Evolutionary conservation across 2,329 filamentous ascomycete species (phyloP), one percentile per base, ranked within the genome.

Genomic region (Sordariomycetes sp.): DNA sequence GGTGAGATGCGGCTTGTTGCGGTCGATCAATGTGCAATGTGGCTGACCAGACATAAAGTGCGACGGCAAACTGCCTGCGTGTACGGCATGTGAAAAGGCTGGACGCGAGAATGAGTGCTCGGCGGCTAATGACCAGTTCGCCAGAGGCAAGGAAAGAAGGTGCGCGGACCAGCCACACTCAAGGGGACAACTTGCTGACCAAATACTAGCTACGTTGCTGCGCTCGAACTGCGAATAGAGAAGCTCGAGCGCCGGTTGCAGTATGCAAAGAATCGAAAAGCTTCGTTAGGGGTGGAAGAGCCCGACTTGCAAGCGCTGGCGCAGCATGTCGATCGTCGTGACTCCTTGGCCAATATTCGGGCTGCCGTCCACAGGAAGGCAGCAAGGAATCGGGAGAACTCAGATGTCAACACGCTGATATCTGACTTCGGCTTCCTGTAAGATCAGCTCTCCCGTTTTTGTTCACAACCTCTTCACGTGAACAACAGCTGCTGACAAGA

Each of bases 121-220:
- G 6, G 87, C 87, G 36, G 88, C 87, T 7, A 95, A 93, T 49
- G 90, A 96, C 52, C 87, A 95, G 55, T 96, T 95, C 58, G 88
- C 90, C 1, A 74, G 87, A 42, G 92, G 92, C 40, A 96, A 96
- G 58, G 92, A 96, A 54, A 72, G 90, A 49, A 96, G 88, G 78
- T 78, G 46, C 38, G 59, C 47, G 19, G n/a, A 25, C 7, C 24
- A 18, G 5, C 24, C 14, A 9, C n/a, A 21, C n/a, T n/a, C 6
- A 15, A 4, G 26, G 14, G 18, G 8, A 33, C 15, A 8, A n/a
- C 20, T 9, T 29, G 11, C 33, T 38, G 17, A 41, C 33, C 34
- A 16, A 34, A 21, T 11, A 37, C 27, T 28, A 82, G 79, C 59
- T 98, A 96, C 68, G 88, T 96, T 29, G 86, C 90, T 7, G 93